Percentiles rank a stretch among this genome's conserved stretches.
Evolutionary conservation across 2,329 filamentous ascomycete species (phyloP).

Genomic region (Bertia moriformis): DNA sequence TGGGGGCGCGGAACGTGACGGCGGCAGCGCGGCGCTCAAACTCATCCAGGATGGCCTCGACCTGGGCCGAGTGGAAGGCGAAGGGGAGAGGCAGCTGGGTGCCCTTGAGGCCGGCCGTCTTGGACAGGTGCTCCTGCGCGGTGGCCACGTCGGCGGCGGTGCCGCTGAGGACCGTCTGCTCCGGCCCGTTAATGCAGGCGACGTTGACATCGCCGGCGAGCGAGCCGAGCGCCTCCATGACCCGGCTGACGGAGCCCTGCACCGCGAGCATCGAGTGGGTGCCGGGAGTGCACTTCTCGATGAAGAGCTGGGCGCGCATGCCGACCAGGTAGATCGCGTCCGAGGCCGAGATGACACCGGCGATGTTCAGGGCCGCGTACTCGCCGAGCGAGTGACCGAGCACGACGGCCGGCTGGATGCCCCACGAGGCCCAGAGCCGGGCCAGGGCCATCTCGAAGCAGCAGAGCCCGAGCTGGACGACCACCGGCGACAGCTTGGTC

Average conservation of each 20-base stretch:
- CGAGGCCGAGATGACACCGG: constrained; percentile 55
- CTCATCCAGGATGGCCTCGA: constrained; percentile 38
- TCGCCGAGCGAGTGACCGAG: constrained; percentile 56
- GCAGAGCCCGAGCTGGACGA: constrained; percentile 36
- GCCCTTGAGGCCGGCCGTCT: constrained; percentile 20
- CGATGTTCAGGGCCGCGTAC: constrained; percentile 57
- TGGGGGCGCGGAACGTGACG: constrained; percentile 26
- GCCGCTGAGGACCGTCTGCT: constrained; percentile 60
- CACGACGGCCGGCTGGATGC: constrained; percentile 36
- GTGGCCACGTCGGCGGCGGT: constrained; percentile 36
- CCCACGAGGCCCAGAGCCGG: constrained; percentile 39
- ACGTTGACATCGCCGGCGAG: constrained; percentile 33
- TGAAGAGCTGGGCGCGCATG: constrained; percentile 47
- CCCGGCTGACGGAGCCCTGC: constrained; percentile 17
- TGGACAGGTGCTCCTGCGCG: constrained; percentile 21
- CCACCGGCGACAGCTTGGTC: constrained; percentile 28
- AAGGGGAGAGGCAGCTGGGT: constrained; percentile 32
- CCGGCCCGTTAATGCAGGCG: constrained; percentile 64
- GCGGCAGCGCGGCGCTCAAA: constrained; percentile 31
- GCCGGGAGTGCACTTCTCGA: constrained; percentile 47
- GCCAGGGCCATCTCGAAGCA: constrained; percentile 42
- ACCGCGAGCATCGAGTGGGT: constrained; percentile 33
- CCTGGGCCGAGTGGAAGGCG: constrained; percentile 37
- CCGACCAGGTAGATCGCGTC: constrained; percentile 64
- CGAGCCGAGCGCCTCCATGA: constrained; percentile 12